Evolutionary conservation across 257 asterid species (phyloP).

Genomic region (Solanum arcanum): DNA sequence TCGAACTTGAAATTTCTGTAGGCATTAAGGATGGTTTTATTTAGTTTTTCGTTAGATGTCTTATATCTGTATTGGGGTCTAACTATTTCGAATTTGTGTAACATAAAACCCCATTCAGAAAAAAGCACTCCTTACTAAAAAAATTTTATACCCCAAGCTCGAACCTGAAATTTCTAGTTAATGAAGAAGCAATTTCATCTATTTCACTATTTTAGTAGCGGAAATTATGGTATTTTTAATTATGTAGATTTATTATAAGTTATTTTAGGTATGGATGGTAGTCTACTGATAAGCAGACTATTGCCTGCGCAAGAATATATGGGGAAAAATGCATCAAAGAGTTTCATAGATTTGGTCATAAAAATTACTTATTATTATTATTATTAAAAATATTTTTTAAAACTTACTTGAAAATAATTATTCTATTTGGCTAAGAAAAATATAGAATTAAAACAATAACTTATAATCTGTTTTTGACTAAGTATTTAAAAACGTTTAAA

Average conservation of each 20-base stretch:
- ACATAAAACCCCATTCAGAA: too few species aligned
- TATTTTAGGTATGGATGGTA: slow-evolving; percentile 26
- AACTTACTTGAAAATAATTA: too few species aligned
- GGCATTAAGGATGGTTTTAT: too few species aligned
- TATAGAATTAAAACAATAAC: too few species aligned
- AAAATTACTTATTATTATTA: too few species aligned
- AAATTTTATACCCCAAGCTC: neutral
- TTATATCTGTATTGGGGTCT: neutral
- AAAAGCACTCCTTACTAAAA: too few species aligned
- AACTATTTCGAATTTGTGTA: neutral
- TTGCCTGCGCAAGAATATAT: neutral
- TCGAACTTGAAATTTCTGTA: neutral
- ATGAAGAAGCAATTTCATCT: accelerated
- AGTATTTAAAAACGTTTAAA: neutral
- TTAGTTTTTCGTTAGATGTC: neutral
- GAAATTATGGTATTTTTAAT: neutral
- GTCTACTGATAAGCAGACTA: slow-evolving; percentile 3
- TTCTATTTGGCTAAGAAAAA: neutral
- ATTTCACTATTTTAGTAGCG: neutral
- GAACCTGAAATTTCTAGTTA: too few species aligned
- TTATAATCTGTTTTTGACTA: neutral
- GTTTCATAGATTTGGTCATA: neutral
- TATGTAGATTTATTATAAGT: neutral
- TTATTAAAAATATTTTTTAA: too few species aligned
- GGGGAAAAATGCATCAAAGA: neutral